Evolutionary conservation across 2,329 filamentous ascomycete genomes (phyloP).

Genomic region (Clarireedia paspali): DNA sequence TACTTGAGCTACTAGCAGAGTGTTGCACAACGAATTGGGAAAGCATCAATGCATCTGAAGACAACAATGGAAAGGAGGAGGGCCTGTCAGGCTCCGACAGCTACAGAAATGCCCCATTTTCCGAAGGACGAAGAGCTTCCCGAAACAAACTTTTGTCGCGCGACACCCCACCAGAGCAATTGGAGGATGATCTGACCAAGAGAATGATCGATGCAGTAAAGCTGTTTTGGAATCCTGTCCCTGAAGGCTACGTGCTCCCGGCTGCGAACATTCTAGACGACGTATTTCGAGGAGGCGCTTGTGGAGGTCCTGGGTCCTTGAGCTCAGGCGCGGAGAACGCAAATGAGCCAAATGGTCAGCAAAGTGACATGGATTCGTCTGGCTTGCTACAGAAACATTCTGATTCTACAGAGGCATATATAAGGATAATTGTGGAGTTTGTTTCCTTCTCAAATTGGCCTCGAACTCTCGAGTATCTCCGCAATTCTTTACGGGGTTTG

Average conservation of each 20-base stretch:
- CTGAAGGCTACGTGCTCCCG: constrained; percentile 49
- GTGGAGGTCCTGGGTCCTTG: constrained; percentile 1
- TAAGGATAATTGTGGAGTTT: constrained; percentile 54
- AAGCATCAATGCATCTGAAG: constrained; percentile 29
- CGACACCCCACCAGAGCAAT: constrained; percentile 22
- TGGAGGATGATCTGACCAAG: constrained; percentile 44
- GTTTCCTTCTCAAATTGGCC: constrained; percentile 58
- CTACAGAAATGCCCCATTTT: not conserved
- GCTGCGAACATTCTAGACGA: constrained; percentile 51
- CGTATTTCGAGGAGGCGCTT: constrained; percentile 17
- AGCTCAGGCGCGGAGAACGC: constrained; percentile 9
- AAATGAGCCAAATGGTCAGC: constrained; percentile 23
- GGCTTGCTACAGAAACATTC: constrained; percentile 25
- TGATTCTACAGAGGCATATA: constrained; percentile 44
- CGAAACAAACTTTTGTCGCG: constrained; percentile 20
- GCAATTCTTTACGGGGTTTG: constrained; percentile 32
- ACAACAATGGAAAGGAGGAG: constrained; percentile 18
- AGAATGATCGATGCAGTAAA: constrained; percentile 50
- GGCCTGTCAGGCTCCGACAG: constrained; percentile 18
- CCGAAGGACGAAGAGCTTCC: constrained; percentile 20
- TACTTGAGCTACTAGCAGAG: constrained; percentile 56
- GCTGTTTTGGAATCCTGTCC: constrained; percentile 48
- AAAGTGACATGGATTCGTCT: constrained; percentile 23
- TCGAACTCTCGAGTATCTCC: constrained; percentile 50
- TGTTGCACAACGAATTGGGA: constrained; percentile 58